These are phyloP conservation scores for Phaeolepiota aurea DNA, from an alignment of 768 basidiomycete species.

Conservation along the genomic window DNA sequence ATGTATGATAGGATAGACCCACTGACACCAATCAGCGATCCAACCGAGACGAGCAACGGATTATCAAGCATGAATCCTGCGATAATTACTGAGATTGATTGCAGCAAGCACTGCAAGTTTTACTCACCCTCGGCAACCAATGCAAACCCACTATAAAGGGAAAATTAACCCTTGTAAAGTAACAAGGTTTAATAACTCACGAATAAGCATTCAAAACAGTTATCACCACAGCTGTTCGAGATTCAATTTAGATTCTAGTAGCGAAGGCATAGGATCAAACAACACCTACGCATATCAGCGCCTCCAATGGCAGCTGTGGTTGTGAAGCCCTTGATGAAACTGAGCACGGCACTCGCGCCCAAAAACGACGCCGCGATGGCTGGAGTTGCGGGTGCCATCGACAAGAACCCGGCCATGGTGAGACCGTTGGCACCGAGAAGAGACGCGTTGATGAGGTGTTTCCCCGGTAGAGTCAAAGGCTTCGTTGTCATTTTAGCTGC, in stretches of 20 bases:
- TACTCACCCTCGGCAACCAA: conserved; percentile 73
- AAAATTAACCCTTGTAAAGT: neutral
- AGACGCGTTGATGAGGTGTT: conserved; percentile 66
- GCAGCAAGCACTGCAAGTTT: neutral
- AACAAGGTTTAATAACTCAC: conserved; percentile 17
- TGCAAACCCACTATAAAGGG: conserved; percentile 55
- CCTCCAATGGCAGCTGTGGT: conserved; percentile 90
- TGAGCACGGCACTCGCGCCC: conserved; percentile 62
- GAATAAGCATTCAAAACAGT: conserved; percentile 89
- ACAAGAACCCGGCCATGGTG: conserved; percentile 73
- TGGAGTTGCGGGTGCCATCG: conserved; percentile 62
- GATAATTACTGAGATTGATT: conserved; percentile 4
- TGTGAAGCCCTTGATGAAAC: conserved; percentile 81
- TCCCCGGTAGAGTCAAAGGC: conserved; percentile 64
- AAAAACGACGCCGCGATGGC: conserved; percentile 73
- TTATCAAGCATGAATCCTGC: conserved; percentile 85
- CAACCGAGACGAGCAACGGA: conserved; percentile 73
- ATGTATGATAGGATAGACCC: conserved; percentile 89
- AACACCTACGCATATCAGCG: conserved; percentile 80
- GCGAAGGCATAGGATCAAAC: neutral
- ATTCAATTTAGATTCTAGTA: conserved; percentile 4
- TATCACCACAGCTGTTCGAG: conserved; percentile 68
- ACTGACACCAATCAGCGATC: conserved; percentile 83
- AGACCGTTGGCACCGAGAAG: conserved; percentile 66
- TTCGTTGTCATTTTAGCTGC: conserved; percentile 75